phyloP scores from a whole-genome alignment of 495 filamentous ascomycete species.

The Entonaema liquescens region DNA sequence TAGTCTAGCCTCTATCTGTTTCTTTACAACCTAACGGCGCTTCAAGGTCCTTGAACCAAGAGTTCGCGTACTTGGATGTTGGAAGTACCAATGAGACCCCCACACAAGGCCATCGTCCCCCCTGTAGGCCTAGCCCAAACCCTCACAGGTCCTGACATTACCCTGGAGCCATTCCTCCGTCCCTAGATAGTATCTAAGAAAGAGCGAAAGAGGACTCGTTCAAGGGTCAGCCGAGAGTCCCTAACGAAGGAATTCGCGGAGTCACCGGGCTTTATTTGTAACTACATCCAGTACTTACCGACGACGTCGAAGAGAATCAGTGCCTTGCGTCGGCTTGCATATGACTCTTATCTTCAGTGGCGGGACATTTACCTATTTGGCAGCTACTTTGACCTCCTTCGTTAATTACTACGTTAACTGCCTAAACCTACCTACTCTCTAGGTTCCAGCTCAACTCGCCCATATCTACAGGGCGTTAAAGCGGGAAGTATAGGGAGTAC shows the following conservation, averaged over 20 bases:
- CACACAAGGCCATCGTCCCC: constrained; percentile 27
- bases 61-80: constrained; percentile 17
- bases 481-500: constrained; percentile 11
- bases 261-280: constrained; percentile 14
- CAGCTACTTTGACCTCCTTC: constrained; percentile 9
- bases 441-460: constrained; percentile 13
- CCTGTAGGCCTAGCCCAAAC: constrained; percentile 35
- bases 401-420: constrained; percentile 23
- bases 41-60: constrained; percentile 24
- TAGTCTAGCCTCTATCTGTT: constrained; percentile 8
- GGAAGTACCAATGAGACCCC: constrained; percentile 34
- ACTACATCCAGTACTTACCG: neutral
- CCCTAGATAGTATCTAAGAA: constrained; percentile 18
- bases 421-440: constrained; percentile 4
- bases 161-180: constrained; percentile 37
- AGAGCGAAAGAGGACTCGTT: constrained; percentile 24
- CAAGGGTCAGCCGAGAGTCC: constrained; percentile 27
- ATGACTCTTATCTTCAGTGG: constrained; percentile 34
- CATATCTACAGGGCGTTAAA: constrained; percentile 33
- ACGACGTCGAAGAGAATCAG: constrained; percentile 19
- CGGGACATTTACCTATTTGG: constrained; percentile 15
- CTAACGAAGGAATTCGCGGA: constrained; percentile 14
- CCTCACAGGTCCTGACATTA: constrained; percentile 35
- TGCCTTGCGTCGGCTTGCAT: constrained; percentile 37
- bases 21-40: constrained; percentile 26